Conservation (phyloP, 2,329 filamentous ascomycete species). For the Xylariaceae sp. region DNA sequence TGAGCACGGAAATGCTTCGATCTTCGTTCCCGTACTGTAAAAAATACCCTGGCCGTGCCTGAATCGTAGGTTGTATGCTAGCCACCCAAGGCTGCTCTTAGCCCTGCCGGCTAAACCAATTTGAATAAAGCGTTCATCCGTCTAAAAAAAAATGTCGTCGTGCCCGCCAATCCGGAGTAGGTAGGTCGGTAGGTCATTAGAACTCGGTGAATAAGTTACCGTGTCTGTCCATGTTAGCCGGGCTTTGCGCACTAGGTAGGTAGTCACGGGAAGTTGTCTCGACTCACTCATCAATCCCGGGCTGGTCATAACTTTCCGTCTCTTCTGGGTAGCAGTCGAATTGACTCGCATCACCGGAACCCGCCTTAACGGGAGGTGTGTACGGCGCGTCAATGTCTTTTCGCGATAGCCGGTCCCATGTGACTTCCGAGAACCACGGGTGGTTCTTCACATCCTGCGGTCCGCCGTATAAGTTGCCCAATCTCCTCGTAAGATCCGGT, state of each 20-base stretch:
- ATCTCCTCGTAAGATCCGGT: constrained; percentile 84
- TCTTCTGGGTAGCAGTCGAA: constrained; percentile 99
- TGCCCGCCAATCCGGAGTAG: constrained; percentile 1
- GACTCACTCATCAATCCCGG: constrained; percentile 83
- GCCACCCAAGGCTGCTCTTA: not conserved
- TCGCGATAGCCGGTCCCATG: constrained; percentile 87
- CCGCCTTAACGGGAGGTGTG: constrained; percentile 89
- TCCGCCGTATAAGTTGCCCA: constrained; percentile 90
- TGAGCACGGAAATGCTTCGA: not conserved
- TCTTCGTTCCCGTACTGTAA: not conserved
- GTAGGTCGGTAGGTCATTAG: constrained; percentile 37
- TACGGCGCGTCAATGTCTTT: constrained; percentile 99
- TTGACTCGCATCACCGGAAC: constrained; percentile 90
- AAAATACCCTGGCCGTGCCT: not conserved
- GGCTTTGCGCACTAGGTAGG: not conserved
- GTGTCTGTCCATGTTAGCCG: constrained; percentile 44
- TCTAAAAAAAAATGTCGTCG: constrained; percentile 1
- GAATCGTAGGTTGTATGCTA: not conserved
- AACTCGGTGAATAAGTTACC: constrained; percentile 74
- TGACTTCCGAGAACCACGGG: constrained; percentile 94
- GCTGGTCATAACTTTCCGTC: constrained; percentile 80
- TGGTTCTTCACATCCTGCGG: constrained; percentile 92
- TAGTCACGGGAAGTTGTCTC: not conserved
- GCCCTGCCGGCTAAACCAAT: not conserved
- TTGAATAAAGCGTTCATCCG: not conserved